Percentiles rank a stretch among this genome's conserved stretches.
These are phyloP conservation scores for Sugiyamaella paludigena DNA, from an alignment of 1,139 yeast genomes.

Conservation along the genomic window DNA sequence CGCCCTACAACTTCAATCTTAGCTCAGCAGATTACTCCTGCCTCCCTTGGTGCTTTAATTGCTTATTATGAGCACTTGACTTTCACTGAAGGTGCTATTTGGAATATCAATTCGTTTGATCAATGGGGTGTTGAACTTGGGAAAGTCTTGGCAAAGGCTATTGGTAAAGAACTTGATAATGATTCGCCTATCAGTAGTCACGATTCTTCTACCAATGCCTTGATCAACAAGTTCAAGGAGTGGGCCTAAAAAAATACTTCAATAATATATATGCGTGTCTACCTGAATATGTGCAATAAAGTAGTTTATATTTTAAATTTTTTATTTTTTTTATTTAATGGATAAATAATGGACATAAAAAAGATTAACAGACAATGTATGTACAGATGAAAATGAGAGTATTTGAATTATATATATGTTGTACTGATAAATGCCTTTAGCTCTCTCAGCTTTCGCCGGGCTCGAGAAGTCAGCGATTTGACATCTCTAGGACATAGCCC, in stretches of 20 bases:
- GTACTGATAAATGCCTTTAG: too few species aligned
- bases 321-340: too few species aligned
- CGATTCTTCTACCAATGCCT: slow-evolving; percentile 86
- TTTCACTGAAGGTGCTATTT: slow-evolving; percentile 96
- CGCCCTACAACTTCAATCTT: slow-evolving; percentile 97
- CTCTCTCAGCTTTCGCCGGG: too few species aligned
- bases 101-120: slow-evolving; percentile 99
- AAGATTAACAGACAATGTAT: too few species aligned
- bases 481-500: too few species aligned
- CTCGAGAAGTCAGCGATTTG: too few species aligned
- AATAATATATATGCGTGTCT: not conserved
- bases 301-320: too few species aligned
- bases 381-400: too few species aligned
- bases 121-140: slow-evolving; percentile 99
- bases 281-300: too few species aligned
- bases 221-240: slow-evolving; percentile 89
- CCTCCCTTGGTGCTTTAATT: slow-evolving; percentile 89
- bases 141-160: slow-evolving; percentile 93
- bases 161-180: slow-evolving; percentile 81
- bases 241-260: slow-evolving; percentile 48
- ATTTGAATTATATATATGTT: too few species aligned
- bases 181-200: slow-evolving; percentile 58
- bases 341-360: too few species aligned
- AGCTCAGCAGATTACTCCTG: slow-evolving; percentile 95
- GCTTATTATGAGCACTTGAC: slow-evolving; percentile 97